phyloP scores from a whole-genome alignment of 148 eudicot species.

The Rhododendron griersonianum region DNA sequence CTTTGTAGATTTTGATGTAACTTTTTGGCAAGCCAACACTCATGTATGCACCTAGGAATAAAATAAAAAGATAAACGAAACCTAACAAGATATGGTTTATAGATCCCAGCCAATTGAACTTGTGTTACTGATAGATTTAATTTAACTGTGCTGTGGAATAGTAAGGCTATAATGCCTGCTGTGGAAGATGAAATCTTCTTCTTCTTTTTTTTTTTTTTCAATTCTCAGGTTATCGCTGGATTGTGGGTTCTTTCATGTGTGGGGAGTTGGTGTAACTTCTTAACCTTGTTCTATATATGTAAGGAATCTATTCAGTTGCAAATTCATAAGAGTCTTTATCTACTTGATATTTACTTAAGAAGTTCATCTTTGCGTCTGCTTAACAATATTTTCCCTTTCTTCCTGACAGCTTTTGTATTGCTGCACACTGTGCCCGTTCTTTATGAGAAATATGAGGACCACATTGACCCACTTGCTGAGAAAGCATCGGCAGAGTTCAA shows the following conservation, averaged over 20 bases:
- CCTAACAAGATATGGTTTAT: background rate
- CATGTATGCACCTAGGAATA: no score
- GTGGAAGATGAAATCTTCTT: background rate
- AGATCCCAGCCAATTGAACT: background rate
- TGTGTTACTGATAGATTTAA: background rate
- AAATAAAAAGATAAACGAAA: background rate
- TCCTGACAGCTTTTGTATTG: slow-evolving; percentile 58
- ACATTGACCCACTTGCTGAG: slow-evolving; percentile 75
- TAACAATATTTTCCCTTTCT: background rate
- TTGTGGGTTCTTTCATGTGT: slow-evolving; percentile 74
- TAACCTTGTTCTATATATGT: slow-evolving; percentile 81
- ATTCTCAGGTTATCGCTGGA: slow-evolving; percentile 70
- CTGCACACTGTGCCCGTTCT: slow-evolving; percentile 77
- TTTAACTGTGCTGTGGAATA: background rate
- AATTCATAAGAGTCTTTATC: background rate
- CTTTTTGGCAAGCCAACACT: background rate
- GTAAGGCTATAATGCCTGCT: background rate
- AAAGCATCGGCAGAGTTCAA: slow-evolving; percentile 68
- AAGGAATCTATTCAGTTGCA: slow-evolving; percentile 25
- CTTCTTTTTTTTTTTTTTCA: background rate
- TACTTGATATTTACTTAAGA: background rate
- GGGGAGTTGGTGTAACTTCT: slow-evolving; percentile 68
- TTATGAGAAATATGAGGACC: slow-evolving; percentile 86
- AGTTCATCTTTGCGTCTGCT: background rate
- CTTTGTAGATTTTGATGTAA: background rate